Evolutionary conservation across 306 rosid species (phyloP).

Genomic region (Purshia tridentata): DNA sequence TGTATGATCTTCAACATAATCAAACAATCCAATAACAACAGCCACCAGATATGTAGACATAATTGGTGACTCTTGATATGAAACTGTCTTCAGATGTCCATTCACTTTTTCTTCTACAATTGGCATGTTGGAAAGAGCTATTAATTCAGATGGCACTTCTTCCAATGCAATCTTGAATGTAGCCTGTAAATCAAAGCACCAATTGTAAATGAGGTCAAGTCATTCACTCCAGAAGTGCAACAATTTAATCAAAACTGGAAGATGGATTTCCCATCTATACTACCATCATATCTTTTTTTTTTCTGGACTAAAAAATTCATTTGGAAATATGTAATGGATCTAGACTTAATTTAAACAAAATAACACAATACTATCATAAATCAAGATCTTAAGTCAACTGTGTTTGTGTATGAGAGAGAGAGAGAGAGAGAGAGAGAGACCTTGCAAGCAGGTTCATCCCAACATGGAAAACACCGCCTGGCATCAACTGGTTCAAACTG

Average conservation of each 20-base stretch:
- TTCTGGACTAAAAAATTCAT: too few species aligned
- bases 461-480: slow-evolving; percentile 95
- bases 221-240: background rate
- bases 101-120: slow-evolving; percentile 60
- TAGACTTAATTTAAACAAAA: background rate
- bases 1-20: slow-evolving; percentile 86
- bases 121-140: slow-evolving; percentile 98
- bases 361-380: background rate
- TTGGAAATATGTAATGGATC: background rate
- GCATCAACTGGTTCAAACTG: slow-evolving; percentile 99
- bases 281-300: background rate
- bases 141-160: slow-evolving; percentile 71
- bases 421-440: slow-evolving; percentile 34
- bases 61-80: slow-evolving; percentile 76
- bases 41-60: slow-evolving; percentile 97
- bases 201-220: background rate
- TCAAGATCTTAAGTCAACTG: background rate
- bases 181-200: slow-evolving; percentile 58
- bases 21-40: slow-evolving; percentile 85
- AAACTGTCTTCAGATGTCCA: slow-evolving; percentile 62
- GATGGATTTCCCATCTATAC: background rate
- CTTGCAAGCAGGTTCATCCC: slow-evolving; percentile 99
- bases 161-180: slow-evolving; percentile 84
- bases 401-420: background rate
- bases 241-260: background rate